Percentiles rank a stretch among this genome's conserved stretches.
Conservation (phyloP, 345 rosid genomes). For the Noccaea caerulescens region DNA sequence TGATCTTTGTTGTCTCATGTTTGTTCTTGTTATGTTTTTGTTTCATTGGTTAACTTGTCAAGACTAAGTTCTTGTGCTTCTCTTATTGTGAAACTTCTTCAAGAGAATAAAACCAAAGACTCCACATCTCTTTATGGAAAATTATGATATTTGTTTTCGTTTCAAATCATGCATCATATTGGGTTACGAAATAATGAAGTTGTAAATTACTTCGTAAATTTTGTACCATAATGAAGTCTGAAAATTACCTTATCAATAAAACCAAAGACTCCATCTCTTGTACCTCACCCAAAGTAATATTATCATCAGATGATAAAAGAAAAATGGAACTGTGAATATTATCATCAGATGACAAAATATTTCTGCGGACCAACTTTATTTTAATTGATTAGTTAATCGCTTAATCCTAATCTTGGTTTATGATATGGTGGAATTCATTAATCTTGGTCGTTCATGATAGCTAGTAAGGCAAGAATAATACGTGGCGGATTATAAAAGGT, state of each 20-base stretch:
- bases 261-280: too few species aligned
- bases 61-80: slow-evolving; percentile 28
- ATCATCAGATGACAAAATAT: too few species aligned
- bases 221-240: too few species aligned
- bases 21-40: slow-evolving; percentile 17
- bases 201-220: background rate
- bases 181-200: background rate
- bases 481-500: slow-evolving; percentile 13
- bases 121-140: slow-evolving; percentile 18
- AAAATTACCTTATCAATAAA: too few species aligned
- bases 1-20: slow-evolving; percentile 32
- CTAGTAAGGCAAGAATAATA: background rate
- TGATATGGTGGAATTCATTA: background rate
- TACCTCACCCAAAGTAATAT: too few species aligned
- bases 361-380: too few species aligned
- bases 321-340: too few species aligned
- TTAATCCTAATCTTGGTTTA: background rate
- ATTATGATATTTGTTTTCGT: slow-evolving; percentile 26
- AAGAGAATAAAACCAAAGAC: slow-evolving; percentile 41
- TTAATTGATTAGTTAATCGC: background rate
- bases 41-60: slow-evolving; percentile 31
- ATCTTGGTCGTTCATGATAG: too few species aligned
- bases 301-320: too few species aligned
- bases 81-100: slow-evolving; percentile 30
- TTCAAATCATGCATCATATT: background rate